Conservation (phyloP, 257 asterid genomes). For the Solanum infundibuliforme region DNA sequence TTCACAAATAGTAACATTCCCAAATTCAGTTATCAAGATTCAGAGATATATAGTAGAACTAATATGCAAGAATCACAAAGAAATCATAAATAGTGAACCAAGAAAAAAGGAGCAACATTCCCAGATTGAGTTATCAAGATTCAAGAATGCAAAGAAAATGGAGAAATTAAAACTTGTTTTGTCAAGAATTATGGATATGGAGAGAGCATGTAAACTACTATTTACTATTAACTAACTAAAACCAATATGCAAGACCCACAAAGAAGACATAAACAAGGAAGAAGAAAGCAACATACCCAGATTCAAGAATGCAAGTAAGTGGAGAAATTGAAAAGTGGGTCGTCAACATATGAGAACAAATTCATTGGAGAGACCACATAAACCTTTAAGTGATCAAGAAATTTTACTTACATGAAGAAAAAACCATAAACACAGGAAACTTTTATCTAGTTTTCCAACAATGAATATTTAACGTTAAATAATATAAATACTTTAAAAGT, state of each 20-base stretch:
- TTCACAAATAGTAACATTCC: not conserved
- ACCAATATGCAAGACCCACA: not conserved
- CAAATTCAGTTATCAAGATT: too few relatives aligned
- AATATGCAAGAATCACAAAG: not conserved
- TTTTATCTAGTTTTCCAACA: not conserved
- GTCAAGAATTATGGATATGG: too few relatives aligned
- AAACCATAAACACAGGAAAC: too few relatives aligned
- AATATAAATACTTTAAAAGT: too few relatives aligned
- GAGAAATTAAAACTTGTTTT: too few relatives aligned
- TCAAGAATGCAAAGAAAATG: not conserved
- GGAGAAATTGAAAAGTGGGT: not conserved
- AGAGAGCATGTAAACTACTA: too few relatives aligned
- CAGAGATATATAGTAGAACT: too few relatives aligned
- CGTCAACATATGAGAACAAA: not conserved
- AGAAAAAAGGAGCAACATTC: not conserved
- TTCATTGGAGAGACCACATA: not conserved
- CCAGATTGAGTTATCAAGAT: not conserved
- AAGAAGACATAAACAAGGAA: too few relatives aligned
- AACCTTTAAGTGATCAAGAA: too few relatives aligned
- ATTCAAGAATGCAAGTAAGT: not conserved
- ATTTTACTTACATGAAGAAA: not conserved
- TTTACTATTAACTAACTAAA: too few relatives aligned
- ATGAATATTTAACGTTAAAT: not conserved
- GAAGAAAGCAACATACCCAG: not conserved
- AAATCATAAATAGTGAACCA: not conserved